These are phyloP conservation scores for Bertia moriformis DNA, from an alignment of 2,329 filamentous ascomycete species.

Conservation along the genomic window DNA sequence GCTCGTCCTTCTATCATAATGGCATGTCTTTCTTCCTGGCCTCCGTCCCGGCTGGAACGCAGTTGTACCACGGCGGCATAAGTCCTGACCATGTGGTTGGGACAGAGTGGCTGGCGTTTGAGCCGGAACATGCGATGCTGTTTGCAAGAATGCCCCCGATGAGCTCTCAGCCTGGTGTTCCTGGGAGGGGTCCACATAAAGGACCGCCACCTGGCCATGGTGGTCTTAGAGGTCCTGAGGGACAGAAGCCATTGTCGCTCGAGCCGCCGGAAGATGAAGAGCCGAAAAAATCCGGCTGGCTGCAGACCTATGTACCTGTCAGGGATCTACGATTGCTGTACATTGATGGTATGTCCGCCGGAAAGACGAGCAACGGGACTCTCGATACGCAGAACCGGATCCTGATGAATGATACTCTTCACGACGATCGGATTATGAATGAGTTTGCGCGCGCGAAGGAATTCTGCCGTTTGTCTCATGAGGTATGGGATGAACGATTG, in stretches of 20 bases:
- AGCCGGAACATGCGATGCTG: conserved; percentile 56
- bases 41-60: conserved; percentile 45
- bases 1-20: conserved; percentile 59
- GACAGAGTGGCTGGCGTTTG: conserved; percentile 63
- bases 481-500: conserved; percentile 23
- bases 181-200: conserved; percentile 1
- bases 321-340: conserved; percentile 47
- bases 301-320: conserved; percentile 51
- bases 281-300: conserved; percentile 28
- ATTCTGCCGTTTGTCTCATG: conserved; percentile 36
- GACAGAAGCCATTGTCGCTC: background rate
- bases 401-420: conserved; percentile 25
- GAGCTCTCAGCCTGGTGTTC: conserved; percentile 2
- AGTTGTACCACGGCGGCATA: conserved; percentile 52
- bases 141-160: conserved; percentile 32
- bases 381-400: conserved; percentile 54
- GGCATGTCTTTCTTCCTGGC: conserved; percentile 60
- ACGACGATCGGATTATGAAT: conserved; percentile 11
- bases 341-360: conserved; percentile 56
- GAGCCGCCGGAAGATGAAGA: background rate
- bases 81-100: conserved; percentile 28
- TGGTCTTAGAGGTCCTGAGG: background rate
- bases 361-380: conserved; percentile 49
- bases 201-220: conserved; percentile 2
- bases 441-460: conserved; percentile 36